A percentile compares a stretch with the other conserved stretches of the same genome.
Evolutionary conservation across 106 monocot species (phyloP).

Genomic region (Allium sativum): DNA sequence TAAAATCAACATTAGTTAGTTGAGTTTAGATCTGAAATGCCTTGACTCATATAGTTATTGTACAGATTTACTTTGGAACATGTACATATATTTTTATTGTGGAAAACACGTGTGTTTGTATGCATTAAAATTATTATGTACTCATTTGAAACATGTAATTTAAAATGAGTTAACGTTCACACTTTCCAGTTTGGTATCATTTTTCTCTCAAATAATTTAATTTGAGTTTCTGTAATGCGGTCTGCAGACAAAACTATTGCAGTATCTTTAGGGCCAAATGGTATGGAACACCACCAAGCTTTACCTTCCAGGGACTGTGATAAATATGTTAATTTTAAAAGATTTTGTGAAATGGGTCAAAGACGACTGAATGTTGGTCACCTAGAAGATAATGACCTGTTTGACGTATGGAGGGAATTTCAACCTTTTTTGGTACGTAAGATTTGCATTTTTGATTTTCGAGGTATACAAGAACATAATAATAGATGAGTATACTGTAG

Average conservation of each 20-base stretch:
- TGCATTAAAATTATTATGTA: too few relatives aligned
- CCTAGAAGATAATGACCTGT: constrained; percentile 27
- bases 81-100: too few relatives aligned
- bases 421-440: constrained; percentile 45
- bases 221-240: background rate
- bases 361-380: constrained; percentile 35
- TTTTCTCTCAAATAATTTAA: too few relatives aligned
- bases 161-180: too few relatives aligned
- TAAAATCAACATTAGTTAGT: too few relatives aligned
- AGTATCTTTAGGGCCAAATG: background rate
- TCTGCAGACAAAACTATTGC: constrained; percentile 4
- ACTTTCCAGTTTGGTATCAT: too few relatives aligned
- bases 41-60: too few relatives aligned
- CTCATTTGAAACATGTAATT: too few relatives aligned
- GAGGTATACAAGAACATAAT: background rate
- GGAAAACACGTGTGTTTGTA: too few relatives aligned
- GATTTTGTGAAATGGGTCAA: constrained; percentile 46
- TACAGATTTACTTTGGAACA: too few relatives aligned
- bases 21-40: too few relatives aligned
- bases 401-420: constrained; percentile 45
- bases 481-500: too few relatives aligned
- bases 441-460: constrained; percentile 5
- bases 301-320: constrained; percentile 2
- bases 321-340: constrained; percentile 42
- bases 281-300: constrained; percentile 8